These are phyloP conservation scores for Phytophthora nicotianae DNA, from an alignment of 352 stramenopile species.

Conservation along the genomic window DNA sequence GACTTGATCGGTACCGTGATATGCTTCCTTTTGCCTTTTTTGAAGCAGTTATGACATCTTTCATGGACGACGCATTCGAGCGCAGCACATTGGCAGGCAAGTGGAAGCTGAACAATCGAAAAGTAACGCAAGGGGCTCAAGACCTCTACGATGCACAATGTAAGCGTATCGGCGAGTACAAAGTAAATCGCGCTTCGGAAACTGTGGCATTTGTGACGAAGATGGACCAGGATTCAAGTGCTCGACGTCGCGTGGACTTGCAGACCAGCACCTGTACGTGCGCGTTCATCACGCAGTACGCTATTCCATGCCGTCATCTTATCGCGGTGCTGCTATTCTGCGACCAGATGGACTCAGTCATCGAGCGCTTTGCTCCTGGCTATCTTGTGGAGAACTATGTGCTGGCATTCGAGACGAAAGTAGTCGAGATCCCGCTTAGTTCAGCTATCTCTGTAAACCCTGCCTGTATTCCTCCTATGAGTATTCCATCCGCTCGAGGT, in stretches of 20 bases:
- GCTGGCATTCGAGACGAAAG: constrained; percentile 39
- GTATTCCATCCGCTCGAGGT: constrained; percentile 1
- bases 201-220: constrained; percentile 61
- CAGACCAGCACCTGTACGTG: constrained; percentile 52
- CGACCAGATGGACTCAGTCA: constrained; percentile 52
- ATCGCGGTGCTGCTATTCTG: constrained; percentile 64
- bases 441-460: constrained; percentile 30
- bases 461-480: constrained; percentile 22
- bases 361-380: constrained; percentile 45
- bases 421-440: constrained; percentile 53
- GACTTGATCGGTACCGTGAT: constrained; percentile 30
- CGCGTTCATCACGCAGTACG: constrained; percentile 60
- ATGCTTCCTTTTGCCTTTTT: constrained; percentile 57
- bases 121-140: constrained; percentile 51
- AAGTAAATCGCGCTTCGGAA: constrained; percentile 53
- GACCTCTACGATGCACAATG: constrained; percentile 59
- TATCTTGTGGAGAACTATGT: constrained; percentile 53
- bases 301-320: constrained; percentile 64
- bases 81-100: constrained; percentile 42
- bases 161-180: constrained; percentile 55
- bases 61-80: constrained; percentile 47
- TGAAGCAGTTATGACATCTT: constrained; percentile 48
- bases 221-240: constrained; percentile 39
- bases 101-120: constrained; percentile 46
- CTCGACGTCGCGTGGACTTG: constrained; percentile 51